These are phyloP conservation scores for Wickerhamomyces rabaulensis DNA, from an alignment of 805 yeast genomes.

Conservation along the genomic window DNA sequence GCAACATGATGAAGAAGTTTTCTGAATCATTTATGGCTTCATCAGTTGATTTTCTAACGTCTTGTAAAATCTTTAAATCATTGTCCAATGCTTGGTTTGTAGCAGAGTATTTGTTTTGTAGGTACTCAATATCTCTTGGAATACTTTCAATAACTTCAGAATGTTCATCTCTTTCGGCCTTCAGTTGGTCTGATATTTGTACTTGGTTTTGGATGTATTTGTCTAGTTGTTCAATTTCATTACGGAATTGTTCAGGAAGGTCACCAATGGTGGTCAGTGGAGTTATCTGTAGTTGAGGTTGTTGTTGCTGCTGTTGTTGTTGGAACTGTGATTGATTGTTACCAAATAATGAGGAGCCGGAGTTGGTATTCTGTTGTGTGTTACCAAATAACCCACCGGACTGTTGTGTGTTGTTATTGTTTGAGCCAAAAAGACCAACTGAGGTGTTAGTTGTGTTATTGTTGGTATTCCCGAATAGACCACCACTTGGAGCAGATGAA, in stretches of 20 bases:
- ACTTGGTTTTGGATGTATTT: conserved; percentile 70
- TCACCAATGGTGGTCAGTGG: conserved; percentile 75
- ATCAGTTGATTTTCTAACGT: conserved; percentile 39
- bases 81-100: conserved; percentile 58
- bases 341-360: conserved; percentile 31
- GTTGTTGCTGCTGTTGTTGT: conserved; percentile 32
- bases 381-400: conserved; percentile 20
- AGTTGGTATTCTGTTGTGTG: conserved; percentile 2
- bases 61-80: conserved; percentile 41
- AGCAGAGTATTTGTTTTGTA: conserved; percentile 55
- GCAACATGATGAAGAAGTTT: conserved; percentile 47
- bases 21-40: conserved; percentile 40
- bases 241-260: conserved; percentile 64
- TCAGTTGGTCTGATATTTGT: conserved; percentile 61
- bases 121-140: conserved; percentile 64
- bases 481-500: conserved; percentile 9
- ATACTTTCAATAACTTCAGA: conserved; percentile 59
- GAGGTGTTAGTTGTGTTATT: conserved; percentile 15
- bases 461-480: conserved; percentile 23
- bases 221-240: conserved; percentile 65
- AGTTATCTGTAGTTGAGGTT: conserved; percentile 45
- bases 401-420: conserved; percentile 1
- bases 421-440: conserved; percentile 26
- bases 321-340: conserved; percentile 12
- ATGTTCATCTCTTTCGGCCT: conserved; percentile 58